Base-by-base conservation (phyloP, 768 basidiomycete species). In the Pulveroboletus sp. region DNA sequence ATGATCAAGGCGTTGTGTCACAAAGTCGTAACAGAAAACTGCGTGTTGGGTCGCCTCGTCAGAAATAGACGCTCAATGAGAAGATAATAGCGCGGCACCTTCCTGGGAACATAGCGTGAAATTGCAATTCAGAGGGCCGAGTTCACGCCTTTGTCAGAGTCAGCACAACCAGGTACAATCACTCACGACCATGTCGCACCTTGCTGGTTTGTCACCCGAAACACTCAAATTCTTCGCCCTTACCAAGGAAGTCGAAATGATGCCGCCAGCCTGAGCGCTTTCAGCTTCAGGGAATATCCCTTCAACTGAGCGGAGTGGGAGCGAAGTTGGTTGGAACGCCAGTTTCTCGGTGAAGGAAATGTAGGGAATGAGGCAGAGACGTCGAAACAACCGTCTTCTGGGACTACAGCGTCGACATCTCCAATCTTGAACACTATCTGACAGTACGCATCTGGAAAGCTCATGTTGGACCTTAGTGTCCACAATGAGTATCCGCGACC, bases 401-500 rank as follows among this genome's bases (percentile, higher is more conserved):
- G 35, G 10, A 36, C 12, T 17, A 36, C 35, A 19, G 20, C 19
- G 8, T 19, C 35, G 17, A 36, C 35, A 20, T 20, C 35, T 19
- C 35, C 19, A 12, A 71, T 67, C 33, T 52, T 61, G 41, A 68
- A 54, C 1, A 69, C 70, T 24, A 52, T 38, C 8, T 31, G 40
- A 21, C 54, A 47, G 25, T 72, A 68, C 1, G 47, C 42, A 5
- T 47, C 42, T 8, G 64, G 63, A 12, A 69, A 51, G 10, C 35
- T 50, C 39, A 48, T 48, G 35, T 59, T 55, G 0, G 65, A 62
- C 12, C 64, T 60, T 24, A 69, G 69, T n/a, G 56, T 58, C 66
- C 64, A 72, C 6, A 70, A 43, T 0, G 65, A 66, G 43, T 65
- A 64, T 5, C 71, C 70, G 23, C 66, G 61, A 10, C 52, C 27